Evolutionary conservation across 1,284 basidiomycete genomes (phyloP).

Genomic region (Ustilago cynodontis): DNA sequence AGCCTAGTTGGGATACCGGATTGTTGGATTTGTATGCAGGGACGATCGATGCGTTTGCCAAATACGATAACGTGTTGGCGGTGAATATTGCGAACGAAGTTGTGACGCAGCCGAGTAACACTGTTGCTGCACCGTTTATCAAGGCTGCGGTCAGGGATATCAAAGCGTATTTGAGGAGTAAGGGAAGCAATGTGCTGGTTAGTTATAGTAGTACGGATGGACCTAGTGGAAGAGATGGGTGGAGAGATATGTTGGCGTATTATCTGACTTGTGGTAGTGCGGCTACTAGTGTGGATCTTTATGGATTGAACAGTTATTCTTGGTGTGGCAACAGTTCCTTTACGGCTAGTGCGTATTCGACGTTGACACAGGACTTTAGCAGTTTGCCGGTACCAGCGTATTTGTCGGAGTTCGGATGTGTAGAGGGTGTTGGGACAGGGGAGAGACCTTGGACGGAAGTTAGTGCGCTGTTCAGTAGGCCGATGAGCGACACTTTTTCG

Average conservation of each 20-base stretch:
- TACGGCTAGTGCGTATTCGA: constrained; percentile 73
- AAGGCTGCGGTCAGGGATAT: constrained; percentile 90
- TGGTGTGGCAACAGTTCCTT: constrained; percentile 83
- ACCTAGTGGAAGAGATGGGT: constrained; percentile 69
- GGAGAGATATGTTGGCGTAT: constrained; percentile 77
- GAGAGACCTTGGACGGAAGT: constrained; percentile 86
- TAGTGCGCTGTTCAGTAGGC: constrained; percentile 77
- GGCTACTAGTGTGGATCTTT: constrained; percentile 81
- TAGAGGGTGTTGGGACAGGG: constrained; percentile 75
- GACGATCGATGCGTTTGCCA: constrained; percentile 80
- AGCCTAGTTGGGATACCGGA: constrained; percentile 84
- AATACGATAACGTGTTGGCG: constrained; percentile 70
- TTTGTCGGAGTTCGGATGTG: constrained; percentile 85
- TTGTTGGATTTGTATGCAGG: constrained; percentile 82
- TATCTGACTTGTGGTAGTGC: constrained; percentile 85
- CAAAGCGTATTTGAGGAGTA: constrained; percentile 80
- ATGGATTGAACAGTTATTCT: constrained; percentile 73
- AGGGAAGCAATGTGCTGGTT: constrained; percentile 77
- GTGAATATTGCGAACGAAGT: constrained; percentile 92
- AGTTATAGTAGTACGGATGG: constrained; percentile 89
- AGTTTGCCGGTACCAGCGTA: constrained; percentile 83
- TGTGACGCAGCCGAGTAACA: constrained; percentile 75
- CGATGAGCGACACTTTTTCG: constrained; percentile 84
- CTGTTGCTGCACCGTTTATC: constrained; percentile 81
- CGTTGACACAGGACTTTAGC: constrained; percentile 70